Base-by-base conservation (phyloP, 2,329 filamentous ascomycete species). In the Alternaria arborescens region DNA sequence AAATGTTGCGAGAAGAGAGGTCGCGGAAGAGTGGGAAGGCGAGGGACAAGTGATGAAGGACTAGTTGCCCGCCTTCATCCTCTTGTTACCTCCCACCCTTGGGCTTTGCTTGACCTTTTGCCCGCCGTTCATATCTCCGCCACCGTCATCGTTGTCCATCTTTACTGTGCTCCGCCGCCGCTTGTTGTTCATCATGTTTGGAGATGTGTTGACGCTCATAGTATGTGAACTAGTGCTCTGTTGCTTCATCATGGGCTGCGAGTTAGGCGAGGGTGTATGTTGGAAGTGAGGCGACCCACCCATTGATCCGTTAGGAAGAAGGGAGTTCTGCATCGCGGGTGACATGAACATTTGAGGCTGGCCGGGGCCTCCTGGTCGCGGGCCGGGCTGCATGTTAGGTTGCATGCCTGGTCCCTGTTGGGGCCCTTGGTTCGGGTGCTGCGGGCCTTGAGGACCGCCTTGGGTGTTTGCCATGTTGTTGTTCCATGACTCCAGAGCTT, bases 141-240 rank as follows among this genome's bases (percentile, higher is more conserved):
- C 78, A 8, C 76, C 80, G 44, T 86, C 86, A 47, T 88, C 86
- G 40, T 78, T 81, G 68, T 88, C 87, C 54, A 84, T 77, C 74
- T 89, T 89, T 58, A 88, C 85, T 14, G 84, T 84, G 74, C 87
- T 89, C 61, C 87, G 81, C 61, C 87, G 83, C 60, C 85, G 80
- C 76, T 89, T 89, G 69, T 83, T 83, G 67, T 79, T 84, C 43
- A 87, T 84, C 43, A 87, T 83, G 67, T 86, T 88, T 3, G 87
- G 87, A 66, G 87, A 89, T 5, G 87, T 88, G 66, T 87, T 89
- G 32, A 86, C 85, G 68, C 86, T 88, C 8, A 84, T 81, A 3
- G 81, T 83, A 65, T 79, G 79, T 18, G 77, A 85, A 74, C 82
- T 86, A 64, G 86, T 86, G 70, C 80, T 86, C 72, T 83, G 84